phyloP scores from a whole-genome alignment of 2,329 filamentous ascomycete genomes.

The Emergomyces orientalis region DNA sequence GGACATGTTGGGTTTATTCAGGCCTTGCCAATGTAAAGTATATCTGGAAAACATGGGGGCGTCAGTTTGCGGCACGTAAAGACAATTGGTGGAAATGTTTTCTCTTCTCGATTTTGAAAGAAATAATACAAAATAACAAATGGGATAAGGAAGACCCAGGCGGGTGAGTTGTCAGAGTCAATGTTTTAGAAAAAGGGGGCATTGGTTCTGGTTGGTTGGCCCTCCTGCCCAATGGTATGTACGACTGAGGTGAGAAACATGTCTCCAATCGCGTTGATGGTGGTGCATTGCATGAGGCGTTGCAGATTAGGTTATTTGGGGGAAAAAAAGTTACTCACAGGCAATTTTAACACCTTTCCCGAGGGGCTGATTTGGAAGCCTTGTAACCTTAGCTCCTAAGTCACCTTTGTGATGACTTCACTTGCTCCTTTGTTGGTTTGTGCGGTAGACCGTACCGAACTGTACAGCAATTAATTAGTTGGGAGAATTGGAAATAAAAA shows the following conservation, averaged over 20 bases:
- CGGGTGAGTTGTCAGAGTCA: slow-evolving; percentile 2
- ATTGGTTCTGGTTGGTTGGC: slow-evolving; percentile 4
- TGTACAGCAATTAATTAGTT: not conserved
- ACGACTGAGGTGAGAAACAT: not conserved
- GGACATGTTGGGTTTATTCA: slow-evolving; percentile 5
- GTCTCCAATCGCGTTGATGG: not conserved
- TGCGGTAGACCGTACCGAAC: not conserved
- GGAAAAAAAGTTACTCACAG: not conserved
- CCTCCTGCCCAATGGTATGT: not conserved
- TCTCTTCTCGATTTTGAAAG: not conserved
- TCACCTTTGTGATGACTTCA: not conserved
- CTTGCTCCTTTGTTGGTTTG: not conserved
- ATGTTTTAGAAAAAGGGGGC: slow-evolving; percentile 4
- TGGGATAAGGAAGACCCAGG: not conserved
- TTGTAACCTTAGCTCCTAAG: not conserved
- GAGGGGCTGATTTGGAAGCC: not conserved
- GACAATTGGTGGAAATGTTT: not conserved
- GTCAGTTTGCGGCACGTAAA: not conserved
- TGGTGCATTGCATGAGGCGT: not conserved
- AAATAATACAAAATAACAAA: not conserved
- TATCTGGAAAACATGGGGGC: not conserved
- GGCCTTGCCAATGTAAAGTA: slow-evolving; percentile 1
- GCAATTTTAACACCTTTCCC: not conserved
- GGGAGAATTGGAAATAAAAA: not conserved
- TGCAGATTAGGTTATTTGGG: not conserved